phyloP scores from a whole-genome alignment of 257 asterid species.

The Solanum piurae region DNA sequence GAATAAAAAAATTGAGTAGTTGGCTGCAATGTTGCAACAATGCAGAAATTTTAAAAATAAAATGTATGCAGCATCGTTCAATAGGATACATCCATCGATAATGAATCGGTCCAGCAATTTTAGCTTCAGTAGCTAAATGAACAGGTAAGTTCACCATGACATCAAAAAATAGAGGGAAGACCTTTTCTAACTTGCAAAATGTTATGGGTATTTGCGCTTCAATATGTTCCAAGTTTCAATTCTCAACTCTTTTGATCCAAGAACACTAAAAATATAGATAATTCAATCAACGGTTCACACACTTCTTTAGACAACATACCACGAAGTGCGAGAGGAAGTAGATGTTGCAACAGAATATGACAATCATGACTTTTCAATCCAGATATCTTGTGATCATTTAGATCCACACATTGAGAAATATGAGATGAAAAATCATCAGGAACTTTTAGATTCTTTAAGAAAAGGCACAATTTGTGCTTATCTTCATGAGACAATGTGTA shows the following conservation, averaged over 20 bases:
- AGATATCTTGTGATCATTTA: neutral
- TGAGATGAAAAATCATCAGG: neutral
- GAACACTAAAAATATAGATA: neutral
- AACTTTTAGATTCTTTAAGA: too few relatives aligned
- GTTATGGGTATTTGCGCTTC: neutral
- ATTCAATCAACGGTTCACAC: neutral
- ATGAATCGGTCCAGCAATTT: neutral
- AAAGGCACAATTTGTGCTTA: neutral
- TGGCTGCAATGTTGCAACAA: neutral
- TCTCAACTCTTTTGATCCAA: neutral
- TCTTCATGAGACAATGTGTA: neutral
- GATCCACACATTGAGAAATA: neutral
- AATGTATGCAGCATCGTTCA: neutral
- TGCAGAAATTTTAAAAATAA: too few relatives aligned
- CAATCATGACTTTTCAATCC: too few relatives aligned
- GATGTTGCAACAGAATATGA: neutral
- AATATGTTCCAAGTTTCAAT: neutral
- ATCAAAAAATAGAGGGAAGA: neutral
- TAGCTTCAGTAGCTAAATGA: neutral
- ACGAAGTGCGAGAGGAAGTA: too few relatives aligned
- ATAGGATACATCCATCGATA: neutral
- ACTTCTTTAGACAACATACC: neutral
- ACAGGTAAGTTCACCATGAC: neutral
- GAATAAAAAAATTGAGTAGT: too few relatives aligned
- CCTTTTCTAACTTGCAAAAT: neutral